phyloP scores from a whole-genome alignment of 2,329 filamentous ascomycete genomes.

The Simplicillium aogashimaense region DNA sequence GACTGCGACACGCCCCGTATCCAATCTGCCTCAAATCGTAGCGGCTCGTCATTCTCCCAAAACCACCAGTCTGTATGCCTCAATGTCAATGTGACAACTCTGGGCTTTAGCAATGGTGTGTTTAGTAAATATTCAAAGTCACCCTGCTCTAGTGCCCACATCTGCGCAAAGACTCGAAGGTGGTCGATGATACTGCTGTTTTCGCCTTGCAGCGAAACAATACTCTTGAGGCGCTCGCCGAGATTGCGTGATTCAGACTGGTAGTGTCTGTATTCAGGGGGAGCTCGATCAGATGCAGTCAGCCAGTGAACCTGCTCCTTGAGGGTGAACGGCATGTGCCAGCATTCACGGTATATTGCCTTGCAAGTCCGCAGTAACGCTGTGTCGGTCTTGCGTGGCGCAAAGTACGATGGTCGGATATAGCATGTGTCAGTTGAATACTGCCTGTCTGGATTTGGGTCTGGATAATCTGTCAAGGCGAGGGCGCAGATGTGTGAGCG shows the following conservation, averaged over 20 bases:
- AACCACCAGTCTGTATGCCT: constrained; percentile 39
- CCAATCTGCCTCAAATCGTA: constrained; percentile 27
- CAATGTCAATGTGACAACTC: constrained; percentile 31
- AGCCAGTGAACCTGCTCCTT: constrained; percentile 29
- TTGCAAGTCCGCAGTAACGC: constrained; percentile 31
- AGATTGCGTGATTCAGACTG: no score
- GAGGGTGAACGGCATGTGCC: constrained; percentile 29
- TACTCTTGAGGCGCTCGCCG: constrained; percentile 4
- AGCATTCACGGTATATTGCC: constrained; percentile 28
- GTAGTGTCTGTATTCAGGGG: constrained; percentile 11
- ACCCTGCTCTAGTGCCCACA: constrained; percentile 20
- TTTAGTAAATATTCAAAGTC: constrained; percentile 17
- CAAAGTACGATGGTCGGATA: constrained; percentile 28
- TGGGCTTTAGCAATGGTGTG: constrained; percentile 19
- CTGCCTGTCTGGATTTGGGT: constrained; percentile 12
- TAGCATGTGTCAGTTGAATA: constrained; percentile 24
- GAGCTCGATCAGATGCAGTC: constrained; percentile 17
- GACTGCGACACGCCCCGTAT: constrained; percentile 12
- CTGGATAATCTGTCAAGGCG: constrained; percentile 26
- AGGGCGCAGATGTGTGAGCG: constrained; percentile 35
- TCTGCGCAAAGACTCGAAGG: constrained; percentile 31
- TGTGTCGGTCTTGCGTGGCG: constrained; percentile 23
- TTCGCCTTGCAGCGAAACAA: constrained; percentile 11
- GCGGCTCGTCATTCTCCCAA: constrained; percentile 26
- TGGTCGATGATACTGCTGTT: constrained; percentile 14